phyloP scores from a whole-genome alignment of 257 asterid species.

The Marsdenia floribunda region DNA sequence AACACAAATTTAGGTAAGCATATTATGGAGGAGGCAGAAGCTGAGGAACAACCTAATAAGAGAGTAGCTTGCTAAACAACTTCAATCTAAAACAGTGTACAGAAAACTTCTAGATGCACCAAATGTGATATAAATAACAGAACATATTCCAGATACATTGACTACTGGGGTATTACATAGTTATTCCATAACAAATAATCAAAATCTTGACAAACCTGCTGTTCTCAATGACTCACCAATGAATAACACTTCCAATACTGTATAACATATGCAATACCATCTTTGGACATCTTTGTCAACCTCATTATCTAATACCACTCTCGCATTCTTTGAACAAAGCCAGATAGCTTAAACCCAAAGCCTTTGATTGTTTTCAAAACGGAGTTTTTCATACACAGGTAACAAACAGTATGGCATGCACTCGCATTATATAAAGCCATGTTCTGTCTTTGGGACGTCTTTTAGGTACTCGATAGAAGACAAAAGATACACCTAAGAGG shows the following conservation, averaged over 20 bases:
- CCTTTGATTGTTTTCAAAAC: not conserved
- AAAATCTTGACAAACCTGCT: not conserved
- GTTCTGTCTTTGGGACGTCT: not conserved
- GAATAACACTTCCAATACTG: not conserved
- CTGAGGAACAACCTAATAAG: not conserved
- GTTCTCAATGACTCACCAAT: not conserved
- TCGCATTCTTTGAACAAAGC: not conserved
- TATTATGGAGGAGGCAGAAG: not conserved
- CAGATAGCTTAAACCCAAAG: not conserved
- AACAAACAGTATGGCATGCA: not conserved
- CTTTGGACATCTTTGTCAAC: not conserved
- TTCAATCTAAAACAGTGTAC: not conserved
- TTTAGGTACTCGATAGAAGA: not conserved
- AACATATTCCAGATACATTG: not conserved
- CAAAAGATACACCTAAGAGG: not conserved
- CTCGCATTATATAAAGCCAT: not conserved
- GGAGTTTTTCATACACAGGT: not conserved
- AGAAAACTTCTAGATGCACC: not conserved
- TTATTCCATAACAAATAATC: not conserved
- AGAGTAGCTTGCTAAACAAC: not conserved
- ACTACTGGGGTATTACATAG: not conserved
- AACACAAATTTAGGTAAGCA: not conserved
- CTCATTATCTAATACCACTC: not conserved
- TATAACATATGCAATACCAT: not conserved
- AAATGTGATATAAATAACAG: not conserved